Evolutionary conservation across 148 eudicot genomes (phyloP).

Genomic region (Tetragonia tetragonoides): DNA sequence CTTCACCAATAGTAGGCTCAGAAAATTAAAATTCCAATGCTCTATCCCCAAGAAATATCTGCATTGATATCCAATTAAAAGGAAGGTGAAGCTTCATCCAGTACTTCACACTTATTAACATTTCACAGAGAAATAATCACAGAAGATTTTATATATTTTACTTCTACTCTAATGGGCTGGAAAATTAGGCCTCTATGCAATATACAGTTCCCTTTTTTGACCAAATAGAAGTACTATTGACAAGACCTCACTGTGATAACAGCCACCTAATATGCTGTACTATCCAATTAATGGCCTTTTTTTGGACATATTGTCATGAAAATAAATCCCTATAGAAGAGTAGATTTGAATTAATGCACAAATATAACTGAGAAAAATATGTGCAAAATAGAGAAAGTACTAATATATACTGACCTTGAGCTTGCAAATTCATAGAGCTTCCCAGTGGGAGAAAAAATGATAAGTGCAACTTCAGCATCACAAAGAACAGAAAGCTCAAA

Average conservation of each 20-base stretch:
- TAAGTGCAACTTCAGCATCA: constrained; percentile 16
- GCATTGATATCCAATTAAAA: neutral
- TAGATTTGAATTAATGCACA: too few species aligned
- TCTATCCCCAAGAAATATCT: constrained; percentile 25
- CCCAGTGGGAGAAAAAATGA: constrained; percentile 58
- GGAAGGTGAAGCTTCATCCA: too few species aligned
- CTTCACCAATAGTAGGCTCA: constrained; percentile 7
- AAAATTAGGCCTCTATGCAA: too few species aligned
- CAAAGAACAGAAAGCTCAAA: too few species aligned
- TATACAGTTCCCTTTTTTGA: neutral
- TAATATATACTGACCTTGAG: constrained; percentile 42
- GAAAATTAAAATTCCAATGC: neutral
- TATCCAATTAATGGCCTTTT: neutral
- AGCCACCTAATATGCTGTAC: neutral
- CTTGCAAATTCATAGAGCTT: constrained; percentile 67
- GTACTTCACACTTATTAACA: too few species aligned
- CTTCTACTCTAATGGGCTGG: too few species aligned
- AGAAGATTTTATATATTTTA: neutral
- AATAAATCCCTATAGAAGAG: neutral
- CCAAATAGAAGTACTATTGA: neutral
- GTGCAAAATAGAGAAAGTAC: neutral
- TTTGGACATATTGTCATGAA: neutral
- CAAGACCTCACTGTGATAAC: neutral
- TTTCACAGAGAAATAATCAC: neutral
- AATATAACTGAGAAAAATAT: too few species aligned